Evolutionary conservation across 1,284 basidiomycete species (phyloP), one percentile per base, ranked within the genome.

Genomic region (Cronartium quercuum): DNA sequence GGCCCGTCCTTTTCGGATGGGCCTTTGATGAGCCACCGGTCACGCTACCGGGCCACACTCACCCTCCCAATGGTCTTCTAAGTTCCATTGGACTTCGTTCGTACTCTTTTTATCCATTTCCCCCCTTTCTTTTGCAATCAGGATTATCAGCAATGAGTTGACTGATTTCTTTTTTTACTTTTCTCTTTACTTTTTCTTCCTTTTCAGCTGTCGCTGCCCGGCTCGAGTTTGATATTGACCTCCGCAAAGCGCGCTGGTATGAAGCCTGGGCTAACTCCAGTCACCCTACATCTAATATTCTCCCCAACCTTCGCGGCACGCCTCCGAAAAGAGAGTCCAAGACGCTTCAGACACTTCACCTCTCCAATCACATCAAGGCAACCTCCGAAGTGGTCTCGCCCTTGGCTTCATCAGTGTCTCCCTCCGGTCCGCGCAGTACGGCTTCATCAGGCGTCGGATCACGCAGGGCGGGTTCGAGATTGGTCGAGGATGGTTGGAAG

Each of bases 181-280:
- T 38, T 34, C 3, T 7, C 21, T 65, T 42, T 29, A 3, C 29
- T 18, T 68, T 13, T 58, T 57, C 6, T 35, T 3, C 57, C 37
- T 0, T 58, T 38, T 58, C 40, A 79, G 78, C 89, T 1, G 87
- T 91, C 77, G 84, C 85, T 71, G 90, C 89, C 15, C 86, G 85
- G 65, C 84, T 91, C 37, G 90, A 91, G 81, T 90, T 91, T 79
- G 90, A 91, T 82, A 86, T 91, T 68, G 90, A 91, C 82, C 75
- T 86, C 75, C 83, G 83, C 42, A 86, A 86, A 77, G 90, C 90
- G 34, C 84, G 87, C 38, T 91, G 90, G 90, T 90, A 87, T 79
- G 83, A 87, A 42, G 81, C 86, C 3, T 91, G 90, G 90, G 69
- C 67, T 60, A 61, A 42, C 60, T 29, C 64, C 18, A 29, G 29